Conservation (phyloP, 805 yeast species). For the Wickerhamomyces bisporus region DNA sequence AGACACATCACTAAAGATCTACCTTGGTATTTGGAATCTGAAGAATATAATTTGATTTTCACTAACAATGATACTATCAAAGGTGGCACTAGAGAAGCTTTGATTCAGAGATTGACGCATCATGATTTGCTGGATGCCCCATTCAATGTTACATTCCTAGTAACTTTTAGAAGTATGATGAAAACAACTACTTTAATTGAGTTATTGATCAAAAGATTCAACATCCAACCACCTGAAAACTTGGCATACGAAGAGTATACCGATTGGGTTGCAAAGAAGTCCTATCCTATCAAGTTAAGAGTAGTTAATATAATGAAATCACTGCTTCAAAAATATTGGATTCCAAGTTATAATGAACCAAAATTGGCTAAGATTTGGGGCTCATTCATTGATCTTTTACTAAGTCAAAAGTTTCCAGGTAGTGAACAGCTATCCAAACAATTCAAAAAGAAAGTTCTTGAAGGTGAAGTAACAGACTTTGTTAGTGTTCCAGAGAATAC, state of each 20-base stretch:
- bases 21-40: constrained; percentile 73
- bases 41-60: constrained; percentile 51
- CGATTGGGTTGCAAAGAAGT: constrained; percentile 68
- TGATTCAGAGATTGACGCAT: constrained; percentile 75
- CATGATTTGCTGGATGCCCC: constrained; percentile 58
- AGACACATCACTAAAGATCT: constrained; percentile 31
- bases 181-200: constrained; percentile 58
- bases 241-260: constrained; percentile 76
- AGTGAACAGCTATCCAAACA: constrained; percentile 34
- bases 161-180: constrained; percentile 74
- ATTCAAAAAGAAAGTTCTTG: constrained; percentile 30
- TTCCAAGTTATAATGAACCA: constrained; percentile 49
- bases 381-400: constrained; percentile 35
- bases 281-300: constrained; percentile 58
- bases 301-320: constrained; percentile 63
- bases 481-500: constrained; percentile 5
- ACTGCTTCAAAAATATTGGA: constrained; percentile 69
- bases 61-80: constrained; percentile 68
- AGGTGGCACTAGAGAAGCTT: constrained; percentile 79
- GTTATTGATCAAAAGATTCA: constrained; percentile 57
- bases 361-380: constrained; percentile 31
- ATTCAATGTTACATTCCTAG: constrained; percentile 63
- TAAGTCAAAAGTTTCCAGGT: constrained; percentile 39
- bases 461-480: constrained; percentile 3
- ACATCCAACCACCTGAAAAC: constrained; percentile 80